Conservation (phyloP, 2,329 filamentous ascomycete species). For the Leptosphaerulina australis region DNA sequence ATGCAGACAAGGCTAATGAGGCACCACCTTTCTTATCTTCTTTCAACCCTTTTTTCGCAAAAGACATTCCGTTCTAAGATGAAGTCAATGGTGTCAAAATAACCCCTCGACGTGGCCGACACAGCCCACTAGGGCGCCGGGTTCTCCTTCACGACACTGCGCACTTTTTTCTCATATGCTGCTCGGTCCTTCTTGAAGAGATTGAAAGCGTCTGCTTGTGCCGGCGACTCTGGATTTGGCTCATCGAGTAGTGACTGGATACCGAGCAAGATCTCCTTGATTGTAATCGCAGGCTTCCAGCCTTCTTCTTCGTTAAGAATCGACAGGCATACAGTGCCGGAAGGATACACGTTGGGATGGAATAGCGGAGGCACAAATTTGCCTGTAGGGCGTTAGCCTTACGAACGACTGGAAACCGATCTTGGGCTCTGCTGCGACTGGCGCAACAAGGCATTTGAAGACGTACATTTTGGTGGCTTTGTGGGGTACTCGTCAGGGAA, state of each 20-base stretch:
- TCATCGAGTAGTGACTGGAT: slow-evolving; percentile 96
- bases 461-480: slow-evolving; percentile 96
- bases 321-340: slow-evolving; percentile 93
- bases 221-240: slow-evolving; percentile 94
- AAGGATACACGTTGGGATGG: slow-evolving; percentile 98
- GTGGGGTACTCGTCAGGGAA: slow-evolving; percentile 99
- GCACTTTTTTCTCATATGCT: slow-evolving; percentile 89
- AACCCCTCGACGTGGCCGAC: not conserved
- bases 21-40: not conserved
- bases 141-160: slow-evolving; percentile 86
- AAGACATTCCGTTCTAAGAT: not conserved
- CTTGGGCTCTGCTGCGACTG: not conserved
- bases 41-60: not conserved
- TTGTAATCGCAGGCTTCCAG: slow-evolving; percentile 98
- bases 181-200: slow-evolving; percentile 87
- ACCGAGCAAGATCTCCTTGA: slow-evolving; percentile 95
- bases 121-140: slow-evolving; percentile 66
- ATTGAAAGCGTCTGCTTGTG: slow-evolving; percentile 96
- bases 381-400: slow-evolving; percentile 62
- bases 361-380: slow-evolving; percentile 96
- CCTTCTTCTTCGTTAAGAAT: slow-evolving; percentile 98
- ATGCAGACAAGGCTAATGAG: not conserved
- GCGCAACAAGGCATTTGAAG: not conserved
- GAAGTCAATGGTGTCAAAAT: not conserved
- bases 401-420: too few species aligned